These are phyloP conservation scores for Calonectria naviculata DNA, from an alignment of 2,329 filamentous ascomycete genomes.

Conservation along the genomic window DNA sequence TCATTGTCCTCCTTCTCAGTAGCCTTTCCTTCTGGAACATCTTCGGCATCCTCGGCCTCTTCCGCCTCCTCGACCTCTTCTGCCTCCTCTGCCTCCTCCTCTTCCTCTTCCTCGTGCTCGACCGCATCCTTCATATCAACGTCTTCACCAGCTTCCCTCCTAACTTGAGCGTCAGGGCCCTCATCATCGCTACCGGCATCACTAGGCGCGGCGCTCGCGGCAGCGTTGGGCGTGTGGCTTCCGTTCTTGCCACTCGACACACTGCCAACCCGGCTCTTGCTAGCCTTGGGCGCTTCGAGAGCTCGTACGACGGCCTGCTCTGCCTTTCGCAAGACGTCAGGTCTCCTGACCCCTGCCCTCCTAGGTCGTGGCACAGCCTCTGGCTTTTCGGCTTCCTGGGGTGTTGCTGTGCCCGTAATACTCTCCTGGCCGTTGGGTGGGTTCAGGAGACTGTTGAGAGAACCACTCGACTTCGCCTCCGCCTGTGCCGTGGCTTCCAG, in stretches of 20 bases:
- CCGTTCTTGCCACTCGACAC: slow-evolving; percentile 62
- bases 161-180: slow-evolving; percentile 53
- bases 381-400: slow-evolving; percentile 53
- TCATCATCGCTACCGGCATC: slow-evolving; percentile 54
- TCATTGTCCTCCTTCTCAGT: slow-evolving; percentile 41
- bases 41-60: slow-evolving; percentile 43
- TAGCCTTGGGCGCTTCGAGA: slow-evolving; percentile 59
- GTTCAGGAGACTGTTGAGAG: slow-evolving; percentile 56
- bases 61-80: slow-evolving; percentile 45
- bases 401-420: slow-evolving; percentile 46
- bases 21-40: slow-evolving; percentile 36
- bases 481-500: slow-evolving; percentile 47
- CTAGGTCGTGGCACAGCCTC: slow-evolving; percentile 53
- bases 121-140: slow-evolving; percentile 57
- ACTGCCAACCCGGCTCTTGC: slow-evolving; percentile 63
- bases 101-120: slow-evolving; percentile 39
- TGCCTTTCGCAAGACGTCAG: slow-evolving; percentile 70
- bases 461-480: slow-evolving; percentile 47
- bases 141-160: slow-evolving; percentile 48
- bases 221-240: slow-evolving; percentile 51
- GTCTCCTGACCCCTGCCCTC: slow-evolving; percentile 60
- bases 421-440: slow-evolving; percentile 53
- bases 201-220: slow-evolving; percentile 48
- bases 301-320: slow-evolving; percentile 67
- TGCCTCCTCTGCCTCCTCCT: slow-evolving; percentile 40